Base-by-base conservation (phyloP, 306 rosid species). In the Hippophae rhamnoides region DNA sequence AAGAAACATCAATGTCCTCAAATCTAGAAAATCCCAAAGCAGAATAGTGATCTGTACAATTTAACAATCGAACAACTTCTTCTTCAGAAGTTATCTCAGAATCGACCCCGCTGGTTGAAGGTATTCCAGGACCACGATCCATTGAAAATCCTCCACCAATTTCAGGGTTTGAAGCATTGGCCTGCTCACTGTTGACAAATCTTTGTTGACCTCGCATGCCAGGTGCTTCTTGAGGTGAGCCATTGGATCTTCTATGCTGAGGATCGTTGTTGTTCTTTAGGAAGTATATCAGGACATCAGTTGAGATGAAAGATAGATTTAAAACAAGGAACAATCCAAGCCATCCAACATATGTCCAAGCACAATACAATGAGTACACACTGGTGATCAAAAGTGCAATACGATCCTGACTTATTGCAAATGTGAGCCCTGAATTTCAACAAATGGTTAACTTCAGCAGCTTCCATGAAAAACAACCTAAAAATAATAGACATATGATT, bases 321-420 rank as follows among this genome's bases (percentile, higher is more conserved):
- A 88, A 80, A 69, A 86, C 85, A 62, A 88, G 49, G 31, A 82
- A 74, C 81, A 93, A 67, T 55, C 95, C 84, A 64, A 88, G 79
- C 97, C 97, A 93, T 66, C 99, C 99, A 75, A 67, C 83, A n/a
- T 79, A 86, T 60, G 73, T 58, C 99, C 90, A 82, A 68, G 85
- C 95, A 84, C 89, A 88, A 60, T 80, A 93, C 61, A 88, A 72
- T 18, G 99, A 88, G 67, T 93, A 93, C 64, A 63, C 57, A 41
- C 94, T 86, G 70, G 85, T 72, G 69, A 89, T 74, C 27, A 79
- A 72, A 40, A 93, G 80, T 31, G 95, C 94, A 67, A 82, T 52
- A 13, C 90, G 90, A 66, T 88, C 99, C 47, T 68, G 95, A 66
- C 79, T 76, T 59, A 80, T 75, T 62, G 71, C 69, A 63, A 82